Evolutionary conservation across 129 eudicot species (phyloP), one percentile per base, ranked within the genome.

Genomic region (Flaveria linearis): DNA sequence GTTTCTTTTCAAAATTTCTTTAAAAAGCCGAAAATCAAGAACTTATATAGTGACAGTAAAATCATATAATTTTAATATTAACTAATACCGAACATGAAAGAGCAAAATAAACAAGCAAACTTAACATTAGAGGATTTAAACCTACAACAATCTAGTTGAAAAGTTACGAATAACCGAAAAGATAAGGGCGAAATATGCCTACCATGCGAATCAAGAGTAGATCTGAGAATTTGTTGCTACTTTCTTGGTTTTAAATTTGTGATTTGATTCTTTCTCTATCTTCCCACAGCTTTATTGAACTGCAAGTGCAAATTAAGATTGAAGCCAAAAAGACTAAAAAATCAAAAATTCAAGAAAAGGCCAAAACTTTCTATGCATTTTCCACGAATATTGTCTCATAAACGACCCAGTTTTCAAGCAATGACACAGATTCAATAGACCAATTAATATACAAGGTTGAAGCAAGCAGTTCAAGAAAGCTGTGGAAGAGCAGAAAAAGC

Each of bases 231-330:
- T 1, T 45, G 36, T 45, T 68, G 18, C 62, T 69, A 71, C 26
- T 71, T 60, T 56, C 23, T 71, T 39, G 68, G 17, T 63, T 36
- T 62, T 6, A 11, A 13, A 66, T 53, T 50, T 53, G 25, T 23
- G 52, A 7, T 15, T 75, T 89, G 97, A 84, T 79, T 82, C 88
- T 80, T 80, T 41, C 77, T 82, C 76, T 86, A 85, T 88, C 96
- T 86, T 92, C 98, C 98, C 98, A 92, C 98, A 90, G 90, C 96
- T 92, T 92, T 90, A 88, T 90, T 92, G 98, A 92, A 92, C 98
- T 66, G 86, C 92, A 87, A 81, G 41, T 36, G 41, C 41, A 36
- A 36, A 26, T 26, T 26, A 26, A 75, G 53, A 17, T 71, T 60
- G 49, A 66, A 76, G 17, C 74, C 52, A 66, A 61, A 66, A 66